A percentile compares a stretch with the other conserved stretches of the same genome.
Evolutionary conservation across 2,329 filamentous ascomycete genomes (phyloP).

Genomic region (Magnaporthiopsis incrustans): DNA sequence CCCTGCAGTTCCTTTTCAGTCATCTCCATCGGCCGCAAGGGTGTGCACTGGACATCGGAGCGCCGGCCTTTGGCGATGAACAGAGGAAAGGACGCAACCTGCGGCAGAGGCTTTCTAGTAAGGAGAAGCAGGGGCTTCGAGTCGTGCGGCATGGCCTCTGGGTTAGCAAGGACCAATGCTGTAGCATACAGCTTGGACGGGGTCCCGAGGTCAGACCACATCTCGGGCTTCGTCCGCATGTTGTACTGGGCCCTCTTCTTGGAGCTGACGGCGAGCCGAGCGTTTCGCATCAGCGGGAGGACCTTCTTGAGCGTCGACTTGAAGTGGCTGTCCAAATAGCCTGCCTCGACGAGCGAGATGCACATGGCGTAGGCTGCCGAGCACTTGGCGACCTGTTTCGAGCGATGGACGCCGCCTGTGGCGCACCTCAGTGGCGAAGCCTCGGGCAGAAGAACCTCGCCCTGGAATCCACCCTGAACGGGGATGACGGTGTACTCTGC

Average conservation of each 20-base stretch:
- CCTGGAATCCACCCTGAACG: conserved; percentile 55
- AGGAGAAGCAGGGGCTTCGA: conserved; percentile 63
- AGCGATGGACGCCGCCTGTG: conserved; percentile 54
- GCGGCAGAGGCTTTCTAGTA: conserved; percentile 57
- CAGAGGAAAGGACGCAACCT: conserved; percentile 59
- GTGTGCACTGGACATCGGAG: conserved; percentile 47
- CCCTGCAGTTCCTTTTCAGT: conserved; percentile 35
- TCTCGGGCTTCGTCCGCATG: conserved; percentile 69
- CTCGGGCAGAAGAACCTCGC: conserved; percentile 72
- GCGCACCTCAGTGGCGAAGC: conserved; percentile 62
- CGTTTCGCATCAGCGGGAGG: conserved; percentile 79
- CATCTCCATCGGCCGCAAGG: conserved; percentile 37
- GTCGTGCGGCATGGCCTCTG: conserved; percentile 45
- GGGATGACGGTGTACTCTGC: conserved; percentile 53
- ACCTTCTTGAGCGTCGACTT: conserved; percentile 64
- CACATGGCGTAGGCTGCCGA: conserved; percentile 85
- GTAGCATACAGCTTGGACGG: conserved; percentile 53
- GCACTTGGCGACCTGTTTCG: conserved; percentile 74
- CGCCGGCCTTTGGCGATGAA: conserved; percentile 59
- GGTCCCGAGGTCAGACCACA: conserved; percentile 52
- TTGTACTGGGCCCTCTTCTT: conserved; percentile 67
- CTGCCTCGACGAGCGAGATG: conserved; percentile 54
- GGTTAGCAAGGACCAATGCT: conserved; percentile 49
- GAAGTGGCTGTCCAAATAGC: conserved; percentile 65
- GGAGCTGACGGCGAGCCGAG: conserved; percentile 69